Evolutionary conservation across 805 yeast species (phyloP).

Genomic region (Wickerhamomyces alni): DNA sequence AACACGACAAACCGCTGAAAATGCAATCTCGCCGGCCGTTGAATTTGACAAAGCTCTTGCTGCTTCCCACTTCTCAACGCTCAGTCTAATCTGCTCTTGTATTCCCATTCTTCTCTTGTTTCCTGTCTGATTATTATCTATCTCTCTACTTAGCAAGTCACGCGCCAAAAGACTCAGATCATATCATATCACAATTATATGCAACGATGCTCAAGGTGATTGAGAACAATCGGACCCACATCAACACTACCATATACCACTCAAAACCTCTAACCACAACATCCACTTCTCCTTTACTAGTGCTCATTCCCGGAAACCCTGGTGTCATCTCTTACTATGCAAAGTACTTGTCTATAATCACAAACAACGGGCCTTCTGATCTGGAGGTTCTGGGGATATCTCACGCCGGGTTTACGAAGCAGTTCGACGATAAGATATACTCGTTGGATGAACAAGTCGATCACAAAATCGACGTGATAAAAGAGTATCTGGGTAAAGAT

Average conservation of each 20-base stretch:
- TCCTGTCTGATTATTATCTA: too few relatives aligned
- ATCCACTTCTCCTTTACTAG: constrained; percentile 33
- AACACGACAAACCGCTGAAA: too few relatives aligned
- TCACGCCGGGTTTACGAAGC: constrained; percentile 49
- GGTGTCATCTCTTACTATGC: constrained; percentile 63
- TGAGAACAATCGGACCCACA: background rate
- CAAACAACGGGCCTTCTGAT: constrained; percentile 30
- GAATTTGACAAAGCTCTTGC: too few relatives aligned
- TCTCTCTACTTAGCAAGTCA: too few relatives aligned
- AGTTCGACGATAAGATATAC: constrained; percentile 23
- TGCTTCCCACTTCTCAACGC: too few relatives aligned
- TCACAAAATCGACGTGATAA: constrained; percentile 51
- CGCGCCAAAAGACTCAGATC: too few relatives aligned
- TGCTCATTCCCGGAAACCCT: constrained; percentile 74
- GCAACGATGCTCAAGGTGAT: background rate
- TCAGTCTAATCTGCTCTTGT: too few relatives aligned
- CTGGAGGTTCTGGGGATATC: constrained; percentile 56
- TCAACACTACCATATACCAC: constrained; percentile 2
- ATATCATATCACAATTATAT: too few relatives aligned
- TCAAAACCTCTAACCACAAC: background rate
- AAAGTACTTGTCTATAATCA: constrained; percentile 42
- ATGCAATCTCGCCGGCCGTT: too few relatives aligned
- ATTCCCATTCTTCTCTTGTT: too few relatives aligned
- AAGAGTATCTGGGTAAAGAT: constrained; percentile 23
- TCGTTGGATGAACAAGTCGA: constrained; percentile 49